Conservation (phyloP, 1,284 basidiomycete genomes). For the Golubevia pallescens region DNA sequence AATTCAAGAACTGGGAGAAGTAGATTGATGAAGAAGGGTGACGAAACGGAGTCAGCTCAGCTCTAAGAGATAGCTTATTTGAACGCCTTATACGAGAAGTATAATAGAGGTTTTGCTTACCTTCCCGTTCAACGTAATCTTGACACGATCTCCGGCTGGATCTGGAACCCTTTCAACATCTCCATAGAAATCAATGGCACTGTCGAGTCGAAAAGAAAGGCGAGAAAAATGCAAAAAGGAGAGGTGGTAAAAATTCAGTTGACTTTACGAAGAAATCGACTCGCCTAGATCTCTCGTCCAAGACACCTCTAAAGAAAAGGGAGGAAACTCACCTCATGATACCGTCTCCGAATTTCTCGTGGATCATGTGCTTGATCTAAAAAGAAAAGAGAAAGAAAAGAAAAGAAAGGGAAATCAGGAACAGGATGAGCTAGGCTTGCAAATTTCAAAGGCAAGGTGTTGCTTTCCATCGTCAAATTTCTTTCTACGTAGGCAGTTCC, state of each 20-base stretch:
- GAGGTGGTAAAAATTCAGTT: neutral
- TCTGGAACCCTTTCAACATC: conserved; percentile 44
- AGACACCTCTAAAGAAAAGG: no score
- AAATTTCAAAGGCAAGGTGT: conserved; percentile 2
- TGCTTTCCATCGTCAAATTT: no score
- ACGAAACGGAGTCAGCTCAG: neutral
- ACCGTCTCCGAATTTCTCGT: conserved; percentile 50
- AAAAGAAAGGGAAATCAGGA: neutral
- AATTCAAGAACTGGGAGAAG: conserved; percentile 45
- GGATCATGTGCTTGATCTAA: conserved; percentile 50
- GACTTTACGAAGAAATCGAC: conserved; percentile 14
- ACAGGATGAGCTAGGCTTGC: neutral
- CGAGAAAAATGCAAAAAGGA: neutral
- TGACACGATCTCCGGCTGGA: conserved; percentile 31
- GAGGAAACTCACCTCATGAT: no score
- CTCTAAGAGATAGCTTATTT: neutral
- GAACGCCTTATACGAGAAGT: conserved; percentile 5
- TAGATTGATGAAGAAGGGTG: neutral
- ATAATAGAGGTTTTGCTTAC: conserved; percentile 2
- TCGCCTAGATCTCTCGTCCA: no score
- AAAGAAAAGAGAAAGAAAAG: conserved; percentile 28
- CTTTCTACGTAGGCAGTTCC: neutral
- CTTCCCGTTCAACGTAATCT: conserved; percentile 52
- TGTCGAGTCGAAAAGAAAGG: conserved; percentile 31
- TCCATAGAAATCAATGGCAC: conserved; percentile 53